Evolutionary conservation across 2,329 filamentous ascomycete species (phyloP).

Genomic region (Colletotrichum siamense): DNA sequence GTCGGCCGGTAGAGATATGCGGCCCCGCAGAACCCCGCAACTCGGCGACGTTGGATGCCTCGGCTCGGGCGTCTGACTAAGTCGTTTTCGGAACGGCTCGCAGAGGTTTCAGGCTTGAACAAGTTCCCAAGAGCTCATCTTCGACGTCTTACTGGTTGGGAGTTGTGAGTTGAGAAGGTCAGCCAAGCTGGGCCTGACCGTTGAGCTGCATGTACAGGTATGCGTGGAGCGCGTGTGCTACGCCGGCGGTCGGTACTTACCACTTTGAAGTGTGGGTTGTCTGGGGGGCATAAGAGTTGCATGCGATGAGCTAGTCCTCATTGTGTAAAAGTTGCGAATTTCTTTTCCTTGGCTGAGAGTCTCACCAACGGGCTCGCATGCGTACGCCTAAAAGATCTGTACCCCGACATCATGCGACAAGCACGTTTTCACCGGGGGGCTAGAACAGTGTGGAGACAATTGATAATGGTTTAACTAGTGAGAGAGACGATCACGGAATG

Average conservation of each 20-base stretch:
- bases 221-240: background rate
- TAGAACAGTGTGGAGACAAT: background rate
- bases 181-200: background rate
- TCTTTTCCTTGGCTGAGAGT: background rate
- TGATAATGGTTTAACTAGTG: background rate
- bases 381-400: background rate
- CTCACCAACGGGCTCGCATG: background rate
- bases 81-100: background rate
- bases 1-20: constrained; percentile 9
- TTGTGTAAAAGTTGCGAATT: constrained; percentile 1
- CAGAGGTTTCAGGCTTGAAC: background rate
- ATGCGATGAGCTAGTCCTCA: background rate
- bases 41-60: constrained; percentile 1
- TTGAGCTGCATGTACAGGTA: background rate
- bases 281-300: background rate
- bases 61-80: background rate
- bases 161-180: background rate
- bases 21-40: constrained; percentile 8
- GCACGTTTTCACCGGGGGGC: background rate
- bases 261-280: background rate
- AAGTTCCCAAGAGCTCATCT: background rate
- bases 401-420: background rate
- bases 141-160: background rate
- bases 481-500: background rate
- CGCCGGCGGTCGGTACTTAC: background rate